Evolutionary conservation across 2,329 filamentous ascomycete genomes (phyloP), one percentile per base, ranked within the genome.

Genomic region (Neurospora sp.): DNA sequence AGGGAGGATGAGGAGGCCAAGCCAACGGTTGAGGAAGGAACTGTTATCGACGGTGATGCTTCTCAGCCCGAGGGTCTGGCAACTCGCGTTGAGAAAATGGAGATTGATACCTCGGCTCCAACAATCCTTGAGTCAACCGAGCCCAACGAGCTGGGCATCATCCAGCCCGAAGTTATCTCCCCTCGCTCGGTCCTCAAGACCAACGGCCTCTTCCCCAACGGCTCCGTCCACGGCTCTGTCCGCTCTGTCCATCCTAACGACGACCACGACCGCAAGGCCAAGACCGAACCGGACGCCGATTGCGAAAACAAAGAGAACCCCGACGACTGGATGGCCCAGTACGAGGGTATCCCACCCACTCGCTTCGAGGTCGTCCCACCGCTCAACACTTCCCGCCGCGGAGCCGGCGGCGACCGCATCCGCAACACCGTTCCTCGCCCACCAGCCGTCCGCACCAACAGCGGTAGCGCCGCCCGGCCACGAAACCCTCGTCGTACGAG

Each of bases 321-420:
- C 8, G 76, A 79, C 8, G 76, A 80, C 52, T 88, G 86, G 86
- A 76, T 78, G 11, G 74, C 77, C 3, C 77, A 82, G 2, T 88
- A 89, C 75, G 80, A 81, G 15, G 79, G 82, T 66, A 91, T 96
- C 36, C 91, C 91, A 2, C 83, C 88, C 0, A 88, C 84, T 1
- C 87, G 92, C 40, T 96, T 93, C 78, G 90, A 93, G 75, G 88
- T 96, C 52, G 95, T 92, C 75, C 92, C 92, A 8, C 87, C 90
- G 0, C 80, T 91, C 8, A 81, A 81, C 11, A 80, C 80, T 1
- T 80, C 82, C 68, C 83, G 86, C 28, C 82, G 86, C 6, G 77
- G 80, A 12, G 84, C 84, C 65, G 81, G 85, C 17, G 77, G 79
- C 17, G 84, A 84, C 65, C 81, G 85, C 17, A 77, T 81, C 11